Evolutionary conservation across 768 basidiomycete genomes (phyloP).

Genomic region (Tephrocybe sp.): DNA sequence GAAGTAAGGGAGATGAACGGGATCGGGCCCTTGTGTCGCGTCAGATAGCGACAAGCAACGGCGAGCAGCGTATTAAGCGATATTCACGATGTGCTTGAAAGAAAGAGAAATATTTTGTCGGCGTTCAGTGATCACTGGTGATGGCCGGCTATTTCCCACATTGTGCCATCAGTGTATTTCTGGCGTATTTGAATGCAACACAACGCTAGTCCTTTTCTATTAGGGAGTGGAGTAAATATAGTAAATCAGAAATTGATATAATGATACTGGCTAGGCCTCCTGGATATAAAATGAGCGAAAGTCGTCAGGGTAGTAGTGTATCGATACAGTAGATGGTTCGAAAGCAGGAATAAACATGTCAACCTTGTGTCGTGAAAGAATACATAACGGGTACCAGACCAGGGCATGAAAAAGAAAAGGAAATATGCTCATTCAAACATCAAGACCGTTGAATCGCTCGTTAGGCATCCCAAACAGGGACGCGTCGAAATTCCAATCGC

Average conservation of each 20-base stretch:
- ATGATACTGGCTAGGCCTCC: neutral
- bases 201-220: neutral
- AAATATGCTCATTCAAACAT: slow-evolving; percentile 2
- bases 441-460: slow-evolving; percentile 4
- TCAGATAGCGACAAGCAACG: slow-evolving; percentile 3
- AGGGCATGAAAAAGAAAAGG: neutral
- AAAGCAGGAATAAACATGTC: neutral
- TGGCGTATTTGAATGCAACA: neutral
- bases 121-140: slow-evolving; percentile 8
- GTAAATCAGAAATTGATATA: neutral
- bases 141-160: slow-evolving; percentile 11
- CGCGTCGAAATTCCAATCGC: slow-evolving; percentile 11
- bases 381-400: slow-evolving; percentile 8
- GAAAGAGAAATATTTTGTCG: slow-evolving; percentile 14
- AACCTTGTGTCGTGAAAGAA: neutral
- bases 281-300: neutral
- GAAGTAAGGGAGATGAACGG: neutral
- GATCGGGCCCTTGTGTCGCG: slow-evolving; percentile 11
- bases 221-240: neutral
- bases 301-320: slow-evolving; percentile 1
- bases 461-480: slow-evolving; percentile 7
- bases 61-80: slow-evolving; percentile 3
- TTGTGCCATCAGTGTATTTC: neutral
- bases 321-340: slow-evolving; percentile 8
- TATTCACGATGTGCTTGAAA: neutral